Percentiles rank a stretch among this genome's conserved stretches.
phyloP scores from a whole-genome alignment of 1,284 basidiomycete genomes.

The Ustilago curta region DNA sequence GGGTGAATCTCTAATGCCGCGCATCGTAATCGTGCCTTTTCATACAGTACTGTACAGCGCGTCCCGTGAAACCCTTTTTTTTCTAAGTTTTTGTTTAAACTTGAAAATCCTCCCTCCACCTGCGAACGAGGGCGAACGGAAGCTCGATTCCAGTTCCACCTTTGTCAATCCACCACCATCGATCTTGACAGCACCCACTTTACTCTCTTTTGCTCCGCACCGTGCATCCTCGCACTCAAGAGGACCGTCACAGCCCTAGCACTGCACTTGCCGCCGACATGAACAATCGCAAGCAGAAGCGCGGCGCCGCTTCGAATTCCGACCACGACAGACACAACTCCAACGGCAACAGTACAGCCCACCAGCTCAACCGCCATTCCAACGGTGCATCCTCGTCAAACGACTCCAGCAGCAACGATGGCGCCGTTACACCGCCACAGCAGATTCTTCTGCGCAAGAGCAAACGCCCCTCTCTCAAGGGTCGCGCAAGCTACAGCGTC shows the following conservation, averaged over 20 bases:
- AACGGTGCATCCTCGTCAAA: constrained; percentile 7
- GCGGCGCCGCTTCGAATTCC: constrained; percentile 8
- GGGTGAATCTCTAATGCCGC: too few relatives aligned
- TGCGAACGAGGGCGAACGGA: too few relatives aligned
- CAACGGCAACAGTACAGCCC: constrained; percentile 21
- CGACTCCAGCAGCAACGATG: constrained; percentile 6
- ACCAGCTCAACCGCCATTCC: constrained; percentile 20
- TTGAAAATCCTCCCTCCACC: too few relatives aligned
- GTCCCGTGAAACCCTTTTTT: too few relatives aligned
- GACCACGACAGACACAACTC: constrained; percentile 4
- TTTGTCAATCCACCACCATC: too few relatives aligned
- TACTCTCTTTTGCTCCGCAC: too few relatives aligned
- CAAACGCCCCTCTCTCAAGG: constrained; percentile 41
- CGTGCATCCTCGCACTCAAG: not conserved
- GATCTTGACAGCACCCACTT: too few relatives aligned
- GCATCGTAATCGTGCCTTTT: too few relatives aligned
- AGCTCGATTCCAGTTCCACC: too few relatives aligned
- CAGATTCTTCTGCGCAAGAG: constrained; percentile 48
- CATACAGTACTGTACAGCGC: too few relatives aligned
- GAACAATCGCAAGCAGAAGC: constrained; percentile 45
- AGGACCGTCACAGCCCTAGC: not conserved
- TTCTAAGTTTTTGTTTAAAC: too few relatives aligned
- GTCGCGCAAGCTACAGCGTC: constrained; percentile 49
- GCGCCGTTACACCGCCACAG: constrained; percentile 39
- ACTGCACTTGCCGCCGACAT: constrained; percentile 5